A percentile compares a stretch with the other conserved stretches of the same genome.
Evolutionary conservation across 352 stramenopile genomes (phyloP).

Genomic region (Albugo candida): DNA sequence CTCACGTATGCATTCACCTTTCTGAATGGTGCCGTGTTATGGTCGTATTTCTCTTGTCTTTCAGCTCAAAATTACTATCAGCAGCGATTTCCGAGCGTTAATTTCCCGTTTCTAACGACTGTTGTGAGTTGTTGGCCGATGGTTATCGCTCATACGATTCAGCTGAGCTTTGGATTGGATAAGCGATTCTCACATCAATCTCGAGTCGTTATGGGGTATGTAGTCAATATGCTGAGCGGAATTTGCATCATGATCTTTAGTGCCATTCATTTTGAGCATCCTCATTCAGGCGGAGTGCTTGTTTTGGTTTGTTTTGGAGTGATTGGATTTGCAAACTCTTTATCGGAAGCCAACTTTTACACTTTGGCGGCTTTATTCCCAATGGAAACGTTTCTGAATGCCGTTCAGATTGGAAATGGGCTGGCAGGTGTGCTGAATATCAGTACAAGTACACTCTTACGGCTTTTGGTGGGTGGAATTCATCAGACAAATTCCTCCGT

Average conservation of each 20-base stretch:
- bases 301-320: constrained; percentile 32
- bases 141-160: constrained; percentile 22
- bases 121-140: constrained; percentile 37
- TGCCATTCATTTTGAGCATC: constrained; percentile 21
- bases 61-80: constrained; percentile 45
- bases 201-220: constrained; percentile 27
- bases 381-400: constrained; percentile 42
- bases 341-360: constrained; percentile 41
- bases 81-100: constrained; percentile 23
- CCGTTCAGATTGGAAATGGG: constrained; percentile 43
- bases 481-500: constrained; percentile 17
- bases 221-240: constrained; percentile 29
- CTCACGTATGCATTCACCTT: constrained; percentile 56
- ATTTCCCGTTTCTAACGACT: constrained; percentile 54
- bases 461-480: constrained; percentile 21
- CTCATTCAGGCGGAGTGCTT: constrained; percentile 23
- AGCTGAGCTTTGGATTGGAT: constrained; percentile 37
- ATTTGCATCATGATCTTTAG: constrained; percentile 45
- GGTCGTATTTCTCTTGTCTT: constrained; percentile 57
- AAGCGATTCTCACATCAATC: constrained; percentile 23
- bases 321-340: constrained; percentile 30
- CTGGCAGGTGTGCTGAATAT: constrained; percentile 31
- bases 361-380: constrained; percentile 35
- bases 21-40: constrained; percentile 45
- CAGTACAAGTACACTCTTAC: constrained; percentile 28